Conservation (phyloP, 805 yeast genomes). For the Crinitomyces ghanaensis region DNA sequence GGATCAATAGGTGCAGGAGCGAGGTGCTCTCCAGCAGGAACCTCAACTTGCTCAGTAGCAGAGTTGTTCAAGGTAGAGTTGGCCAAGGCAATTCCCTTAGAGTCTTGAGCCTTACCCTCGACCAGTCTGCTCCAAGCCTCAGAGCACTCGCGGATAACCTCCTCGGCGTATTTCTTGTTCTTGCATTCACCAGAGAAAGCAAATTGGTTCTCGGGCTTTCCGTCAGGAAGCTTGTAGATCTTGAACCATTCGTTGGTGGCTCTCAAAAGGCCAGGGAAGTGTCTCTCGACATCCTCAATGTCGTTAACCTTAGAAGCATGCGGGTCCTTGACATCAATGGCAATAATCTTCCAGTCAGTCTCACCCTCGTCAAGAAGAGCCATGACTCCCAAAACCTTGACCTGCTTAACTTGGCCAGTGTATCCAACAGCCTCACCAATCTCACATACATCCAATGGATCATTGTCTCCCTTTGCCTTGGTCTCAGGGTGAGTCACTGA, state of each 20-base stretch:
- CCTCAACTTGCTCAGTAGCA: slow-evolving; percentile 39
- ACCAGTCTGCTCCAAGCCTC: slow-evolving; percentile 76
- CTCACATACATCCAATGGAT: slow-evolving; percentile 92
- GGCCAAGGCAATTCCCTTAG: slow-evolving; percentile 60
- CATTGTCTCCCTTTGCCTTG: slow-evolving; percentile 75
- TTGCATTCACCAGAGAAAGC: slow-evolving; percentile 95
- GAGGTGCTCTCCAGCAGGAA: slow-evolving; percentile 57
- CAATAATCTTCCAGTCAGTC: slow-evolving; percentile 94
- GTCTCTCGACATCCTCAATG: slow-evolving; percentile 79
- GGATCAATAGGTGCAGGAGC: slow-evolving; percentile 93
- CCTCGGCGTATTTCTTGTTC: slow-evolving; percentile 75
- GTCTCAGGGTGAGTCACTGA: slow-evolving; percentile 38
- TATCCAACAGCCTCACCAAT: slow-evolving; percentile 55
- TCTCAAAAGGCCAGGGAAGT: slow-evolving; percentile 86
- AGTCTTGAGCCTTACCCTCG: slow-evolving; percentile 48
- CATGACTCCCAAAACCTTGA: slow-evolving; percentile 88
- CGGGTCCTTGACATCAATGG: slow-evolving; percentile 78
- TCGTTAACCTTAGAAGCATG: slow-evolving; percentile 78
- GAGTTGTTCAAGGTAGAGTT: slow-evolving; percentile 60
- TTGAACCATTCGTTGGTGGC: slow-evolving; percentile 98
- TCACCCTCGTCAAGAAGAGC: slow-evolving; percentile 97
- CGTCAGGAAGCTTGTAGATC: slow-evolving; percentile 95
- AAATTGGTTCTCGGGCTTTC: slow-evolving; percentile 91
- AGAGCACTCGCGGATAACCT: slow-evolving; percentile 68
- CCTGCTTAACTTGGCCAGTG: slow-evolving; percentile 74